These are phyloP conservation scores for Trametes cubensis DNA, from an alignment of 768 basidiomycete species.

Conservation along the genomic window DNA sequence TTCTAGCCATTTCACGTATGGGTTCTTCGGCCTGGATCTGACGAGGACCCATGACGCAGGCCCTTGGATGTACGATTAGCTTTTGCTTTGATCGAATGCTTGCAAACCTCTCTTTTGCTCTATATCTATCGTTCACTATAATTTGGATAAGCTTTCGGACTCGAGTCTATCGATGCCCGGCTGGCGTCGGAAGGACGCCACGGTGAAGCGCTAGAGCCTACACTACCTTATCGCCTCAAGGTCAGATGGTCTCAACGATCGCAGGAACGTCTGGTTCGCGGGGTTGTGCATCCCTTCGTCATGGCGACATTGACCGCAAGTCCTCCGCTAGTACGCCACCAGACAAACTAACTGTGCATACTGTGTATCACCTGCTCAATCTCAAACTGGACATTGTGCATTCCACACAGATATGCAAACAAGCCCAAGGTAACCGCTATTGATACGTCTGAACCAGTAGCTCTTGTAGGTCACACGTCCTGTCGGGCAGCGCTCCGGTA, in stretches of 20 bases:
- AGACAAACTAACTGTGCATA: background rate
- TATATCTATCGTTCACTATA: constrained; percentile 22
- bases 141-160: constrained; percentile 18
- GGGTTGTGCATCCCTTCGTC: background rate
- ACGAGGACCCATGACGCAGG: background rate
- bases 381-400: background rate
- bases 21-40: no score
- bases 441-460: background rate
- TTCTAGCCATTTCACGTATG: background rate
- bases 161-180: background rate
- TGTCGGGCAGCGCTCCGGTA: background rate
- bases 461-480: constrained; percentile 2
- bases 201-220: constrained; percentile 2
- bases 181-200: no score
- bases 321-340: background rate
- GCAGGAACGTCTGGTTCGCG: background rate
- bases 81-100: constrained; percentile 4
- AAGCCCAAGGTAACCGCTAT: background rate
- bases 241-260: constrained; percentile 3
- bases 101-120: constrained; percentile 10
- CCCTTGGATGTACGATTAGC: background rate
- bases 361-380: no score
- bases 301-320: constrained; percentile 20
- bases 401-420: background rate
- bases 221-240: background rate